Conservation (phyloP, 805 yeast species). For the Myxozyma melibiosi region DNA sequence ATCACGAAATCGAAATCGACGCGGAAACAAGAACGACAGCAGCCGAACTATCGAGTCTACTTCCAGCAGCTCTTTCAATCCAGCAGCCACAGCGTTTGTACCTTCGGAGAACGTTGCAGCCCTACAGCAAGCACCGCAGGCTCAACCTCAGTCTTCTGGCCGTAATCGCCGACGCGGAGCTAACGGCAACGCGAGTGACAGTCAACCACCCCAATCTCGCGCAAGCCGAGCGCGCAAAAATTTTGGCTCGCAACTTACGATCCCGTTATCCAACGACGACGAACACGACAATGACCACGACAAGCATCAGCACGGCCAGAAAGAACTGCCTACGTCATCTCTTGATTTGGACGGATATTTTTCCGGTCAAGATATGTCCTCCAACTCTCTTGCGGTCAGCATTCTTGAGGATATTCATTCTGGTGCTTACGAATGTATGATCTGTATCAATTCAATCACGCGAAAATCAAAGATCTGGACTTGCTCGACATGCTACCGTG, state of each 20-base stretch:
- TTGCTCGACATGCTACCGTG: slow-evolving; percentile 75
- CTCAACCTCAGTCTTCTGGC: neutral
- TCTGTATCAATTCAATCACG: slow-evolving; percentile 83
- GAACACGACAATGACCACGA: neutral
- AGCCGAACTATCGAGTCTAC: neutral
- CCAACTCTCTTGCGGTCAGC: slow-evolving; percentile 18
- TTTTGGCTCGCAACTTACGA: slow-evolving; percentile 15
- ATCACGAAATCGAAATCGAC: slow-evolving; percentile 2
- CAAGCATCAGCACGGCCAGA: neutral
- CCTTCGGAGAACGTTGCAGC: neutral
- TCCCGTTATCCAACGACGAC: slow-evolving; percentile 1
- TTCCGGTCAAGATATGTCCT: slow-evolving; percentile 11
- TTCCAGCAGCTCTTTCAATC: neutral
- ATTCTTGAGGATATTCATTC: slow-evolving; percentile 26
- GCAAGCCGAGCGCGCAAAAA: slow-evolving; percentile 8
- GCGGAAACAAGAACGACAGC: neutral
- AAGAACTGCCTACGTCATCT: neutral
- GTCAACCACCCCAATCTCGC: neutral
- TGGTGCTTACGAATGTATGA: slow-evolving; percentile 63
- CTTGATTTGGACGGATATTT: slow-evolving; percentile 24
- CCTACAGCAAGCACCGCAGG: neutral
- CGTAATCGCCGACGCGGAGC: slow-evolving; percentile 8
- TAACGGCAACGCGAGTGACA: neutral
- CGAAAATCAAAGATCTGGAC: slow-evolving; percentile 71
- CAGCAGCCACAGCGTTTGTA: slow-evolving; percentile 2